Conservation (phyloP, 1,139 yeast species). For the Blastobotrys proliferans region DNA sequence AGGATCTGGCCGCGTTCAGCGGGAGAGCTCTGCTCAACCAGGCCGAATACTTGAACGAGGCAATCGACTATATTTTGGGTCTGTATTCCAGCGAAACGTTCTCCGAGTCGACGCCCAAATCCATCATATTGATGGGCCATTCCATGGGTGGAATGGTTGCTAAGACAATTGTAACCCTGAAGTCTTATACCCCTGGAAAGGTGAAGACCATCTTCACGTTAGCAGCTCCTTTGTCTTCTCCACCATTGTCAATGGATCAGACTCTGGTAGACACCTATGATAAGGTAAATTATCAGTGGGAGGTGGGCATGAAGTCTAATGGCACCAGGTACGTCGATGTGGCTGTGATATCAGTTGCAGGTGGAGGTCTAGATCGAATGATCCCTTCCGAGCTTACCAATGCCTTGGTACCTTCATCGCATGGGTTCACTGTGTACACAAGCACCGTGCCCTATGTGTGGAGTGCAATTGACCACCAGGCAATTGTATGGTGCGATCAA, state of each 20-base stretch:
- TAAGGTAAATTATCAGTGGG: conserved; percentile 78
- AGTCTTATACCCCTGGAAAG: conserved; percentile 66
- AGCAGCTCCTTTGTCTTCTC: conserved; percentile 89
- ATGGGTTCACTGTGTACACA: conserved; percentile 82
- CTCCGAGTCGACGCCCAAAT: conserved; percentile 42
- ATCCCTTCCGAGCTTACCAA: conserved; percentile 91
- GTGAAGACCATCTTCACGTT: conserved; percentile 82
- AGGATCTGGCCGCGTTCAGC: conserved; percentile 94
- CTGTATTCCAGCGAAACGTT: conserved; percentile 46
- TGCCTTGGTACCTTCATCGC: conserved; percentile 60
- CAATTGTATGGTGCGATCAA: conserved; percentile 97
- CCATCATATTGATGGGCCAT: conserved; percentile 83
- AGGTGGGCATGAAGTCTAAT: conserved; percentile 31
- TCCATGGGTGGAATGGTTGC: conserved; percentile 98
- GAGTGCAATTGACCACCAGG: conserved; percentile 94
- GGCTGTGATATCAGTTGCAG: conserved; percentile 66
- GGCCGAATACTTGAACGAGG: conserved; percentile 90
- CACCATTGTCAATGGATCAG: conserved; percentile 94
- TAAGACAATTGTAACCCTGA: conserved; percentile 71
- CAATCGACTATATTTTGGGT: conserved; percentile 66
- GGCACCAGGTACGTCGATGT: conserved; percentile 27
- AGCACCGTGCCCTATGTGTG: conserved; percentile 88
- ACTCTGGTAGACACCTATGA: conserved; percentile 73
- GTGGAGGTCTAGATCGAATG: conserved; percentile 78
- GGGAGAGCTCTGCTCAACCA: conserved; percentile 92